Percentiles rank a stretch among this genome's conserved stretches.
Evolutionary conservation across 78 protist genomes (phyloP).

Genomic region (Pelomyxa schiedti): DNA sequence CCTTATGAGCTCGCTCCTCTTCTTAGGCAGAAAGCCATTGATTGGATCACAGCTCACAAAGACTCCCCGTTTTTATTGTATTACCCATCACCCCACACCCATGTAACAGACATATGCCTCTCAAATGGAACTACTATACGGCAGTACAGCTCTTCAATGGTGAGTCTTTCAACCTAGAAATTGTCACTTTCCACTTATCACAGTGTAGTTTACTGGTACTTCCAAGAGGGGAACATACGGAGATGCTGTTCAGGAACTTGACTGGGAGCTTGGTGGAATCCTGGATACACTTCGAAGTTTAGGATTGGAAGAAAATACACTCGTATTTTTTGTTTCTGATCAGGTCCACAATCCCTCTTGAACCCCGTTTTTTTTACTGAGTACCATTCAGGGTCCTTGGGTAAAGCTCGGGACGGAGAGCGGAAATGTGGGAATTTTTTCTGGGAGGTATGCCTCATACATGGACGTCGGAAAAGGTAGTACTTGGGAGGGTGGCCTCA

Average conservation of each 20-base stretch:
- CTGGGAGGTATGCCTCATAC: no score
- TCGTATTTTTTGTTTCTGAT: background rate
- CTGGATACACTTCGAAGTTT: background rate
- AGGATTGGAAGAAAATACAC: background rate
- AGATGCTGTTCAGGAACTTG: conserved; percentile 10
- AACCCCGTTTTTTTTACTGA: background rate
- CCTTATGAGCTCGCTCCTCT: background rate
- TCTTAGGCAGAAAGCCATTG: background rate
- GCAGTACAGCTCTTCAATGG: no score
- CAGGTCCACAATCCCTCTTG: conserved; percentile 6
- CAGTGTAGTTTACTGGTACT: background rate
- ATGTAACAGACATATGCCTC: background rate
- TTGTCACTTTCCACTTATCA: no score
- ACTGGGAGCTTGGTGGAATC: background rate
- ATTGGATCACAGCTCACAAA: background rate
- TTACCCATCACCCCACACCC: background rate
- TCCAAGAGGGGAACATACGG: background rate
- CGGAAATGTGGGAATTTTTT: no score
- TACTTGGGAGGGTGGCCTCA: no score
- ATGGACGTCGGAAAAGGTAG: no score
- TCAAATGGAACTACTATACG: no score
- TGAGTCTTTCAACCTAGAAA: no score
- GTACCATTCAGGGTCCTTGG: no score
- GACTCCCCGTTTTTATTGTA: conserved; percentile 4
- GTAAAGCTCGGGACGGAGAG: no score